Percentiles rank a stretch among this genome's conserved stretches.
Conservation (phyloP, 2,329 filamentous ascomycete genomes). For the Colletotrichum plurivorum region DNA sequence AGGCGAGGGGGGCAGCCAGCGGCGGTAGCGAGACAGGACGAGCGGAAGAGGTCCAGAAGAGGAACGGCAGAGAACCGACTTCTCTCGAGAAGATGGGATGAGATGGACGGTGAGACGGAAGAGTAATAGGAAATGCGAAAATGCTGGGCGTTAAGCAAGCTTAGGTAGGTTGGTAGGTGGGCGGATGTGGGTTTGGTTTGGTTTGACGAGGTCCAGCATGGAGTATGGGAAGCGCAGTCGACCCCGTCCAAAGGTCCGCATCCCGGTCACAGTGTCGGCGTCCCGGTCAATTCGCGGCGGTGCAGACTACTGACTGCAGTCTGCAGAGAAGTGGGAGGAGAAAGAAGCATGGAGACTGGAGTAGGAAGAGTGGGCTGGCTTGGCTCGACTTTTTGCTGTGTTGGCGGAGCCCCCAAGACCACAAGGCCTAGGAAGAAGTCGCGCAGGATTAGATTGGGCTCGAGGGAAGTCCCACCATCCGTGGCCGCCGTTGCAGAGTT, state of each 20-base stretch:
- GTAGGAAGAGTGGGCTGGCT: slow-evolving; percentile 4
- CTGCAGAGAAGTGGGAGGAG: neutral
- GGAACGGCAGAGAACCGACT: neutral
- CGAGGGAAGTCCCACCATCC: slow-evolving; percentile 6
- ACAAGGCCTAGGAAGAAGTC: neutral
- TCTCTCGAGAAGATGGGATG: slow-evolving; percentile 18
- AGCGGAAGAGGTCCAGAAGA: slow-evolving; percentile 1
- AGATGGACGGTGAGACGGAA: slow-evolving; percentile 17
- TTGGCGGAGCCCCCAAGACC: slow-evolving; percentile 4
- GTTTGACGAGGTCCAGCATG: too few relatives aligned
- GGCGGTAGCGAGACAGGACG: neutral
- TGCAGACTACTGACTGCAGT: too few relatives aligned
- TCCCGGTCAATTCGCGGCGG: neutral
- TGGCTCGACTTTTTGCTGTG: neutral
- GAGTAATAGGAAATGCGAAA: slow-evolving; percentile 26
- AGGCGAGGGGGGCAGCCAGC: neutral
- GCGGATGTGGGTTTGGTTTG: neutral
- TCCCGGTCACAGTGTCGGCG: neutral
- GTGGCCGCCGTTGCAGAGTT: slow-evolving; percentile 37
- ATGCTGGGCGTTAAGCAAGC: slow-evolving; percentile 26
- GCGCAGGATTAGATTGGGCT: neutral
- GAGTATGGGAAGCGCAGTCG: too few relatives aligned
- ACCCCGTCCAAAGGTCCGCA: neutral
- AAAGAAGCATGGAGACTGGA: neutral
- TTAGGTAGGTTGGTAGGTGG: neutral